These are phyloP conservation scores for Darksidea phi DNA, from an alignment of 495 filamentous ascomycete genomes.

Conservation along the genomic window DNA sequence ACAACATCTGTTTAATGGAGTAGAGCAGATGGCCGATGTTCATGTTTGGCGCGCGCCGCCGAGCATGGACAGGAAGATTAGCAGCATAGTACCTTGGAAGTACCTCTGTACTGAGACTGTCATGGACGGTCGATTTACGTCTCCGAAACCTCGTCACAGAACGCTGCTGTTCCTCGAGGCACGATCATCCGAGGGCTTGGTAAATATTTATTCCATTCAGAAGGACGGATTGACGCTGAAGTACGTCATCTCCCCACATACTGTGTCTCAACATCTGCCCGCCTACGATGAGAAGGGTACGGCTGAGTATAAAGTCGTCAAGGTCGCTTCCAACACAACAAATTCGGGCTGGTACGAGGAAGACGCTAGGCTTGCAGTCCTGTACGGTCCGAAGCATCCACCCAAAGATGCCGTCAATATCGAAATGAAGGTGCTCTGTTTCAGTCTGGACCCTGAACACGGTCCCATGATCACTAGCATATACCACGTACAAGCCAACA, in stretches of 20 bases:
- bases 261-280: neutral
- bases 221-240: neutral
- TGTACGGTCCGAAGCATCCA: slow-evolving; percentile 5
- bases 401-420: neutral
- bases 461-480: slow-evolving; percentile 16
- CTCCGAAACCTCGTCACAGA: neutral
- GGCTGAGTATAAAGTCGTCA: slow-evolving; percentile 8
- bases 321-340: neutral
- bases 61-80: slow-evolving; percentile 13
- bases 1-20: slow-evolving; percentile 21
- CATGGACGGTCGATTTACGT: neutral
- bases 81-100: neutral
- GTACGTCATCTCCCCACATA: slow-evolving; percentile 18
- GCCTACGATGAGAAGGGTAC: neutral
- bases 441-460: slow-evolving; percentile 12
- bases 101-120: neutral
- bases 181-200: neutral
- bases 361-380: slow-evolving; percentile 5
- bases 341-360: neutral
- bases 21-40: slow-evolving; percentile 10
- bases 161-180: slow-evolving; percentile 14
- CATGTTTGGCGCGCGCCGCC: neutral
- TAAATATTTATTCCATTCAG: slow-evolving; percentile 9
- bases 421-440: slow-evolving; percentile 6
- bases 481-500: slow-evolving; percentile 2